A percentile compares a stretch with the other conserved stretches of the same genome.
Evolutionary conservation across 805 yeast genomes (phyloP).

Genomic region (Candida pseudofarinosa): DNA sequence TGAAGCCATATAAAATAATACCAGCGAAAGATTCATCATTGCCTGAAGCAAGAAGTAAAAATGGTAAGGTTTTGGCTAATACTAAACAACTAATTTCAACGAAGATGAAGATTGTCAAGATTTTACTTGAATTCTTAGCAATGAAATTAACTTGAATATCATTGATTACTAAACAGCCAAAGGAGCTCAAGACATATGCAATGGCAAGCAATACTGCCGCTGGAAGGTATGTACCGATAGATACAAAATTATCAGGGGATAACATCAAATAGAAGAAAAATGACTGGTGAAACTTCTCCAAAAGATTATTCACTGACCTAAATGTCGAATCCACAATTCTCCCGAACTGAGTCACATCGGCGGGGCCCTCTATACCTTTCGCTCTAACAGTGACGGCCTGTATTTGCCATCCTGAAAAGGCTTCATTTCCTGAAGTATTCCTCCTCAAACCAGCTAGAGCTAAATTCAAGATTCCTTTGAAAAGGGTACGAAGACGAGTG

Average conservation of each 20-base stretch:
- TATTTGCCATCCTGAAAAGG: slow-evolving; percentile 93
- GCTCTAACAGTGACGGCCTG: slow-evolving; percentile 85
- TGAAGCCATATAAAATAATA: slow-evolving; percentile 14
- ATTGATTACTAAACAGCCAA: slow-evolving; percentile 50
- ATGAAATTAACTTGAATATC: slow-evolving; percentile 23
- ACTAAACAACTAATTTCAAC: slow-evolving; percentile 22
- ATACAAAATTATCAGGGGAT: slow-evolving; percentile 76
- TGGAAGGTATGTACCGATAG: slow-evolving; percentile 91
- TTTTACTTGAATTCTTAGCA: slow-evolving; percentile 17
- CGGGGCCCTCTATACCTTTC: slow-evolving; percentile 47
- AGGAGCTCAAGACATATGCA: slow-evolving; percentile 64
- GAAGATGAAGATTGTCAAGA: slow-evolving; percentile 24
- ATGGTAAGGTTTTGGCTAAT: slow-evolving; percentile 25
- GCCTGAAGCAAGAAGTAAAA: slow-evolving; percentile 12
- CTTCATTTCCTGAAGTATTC: slow-evolving; percentile 70
- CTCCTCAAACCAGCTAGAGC: slow-evolving; percentile 63
- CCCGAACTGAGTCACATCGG: slow-evolving; percentile 88
- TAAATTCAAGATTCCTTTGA: slow-evolving; percentile 63
- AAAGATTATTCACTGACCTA: slow-evolving; percentile 83
- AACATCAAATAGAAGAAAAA: slow-evolving; percentile 87
- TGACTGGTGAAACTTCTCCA: slow-evolving; percentile 96
- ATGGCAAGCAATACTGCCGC: slow-evolving; percentile 71
- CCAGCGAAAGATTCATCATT: slow-evolving; percentile 10
- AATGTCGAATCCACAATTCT: slow-evolving; percentile 83
- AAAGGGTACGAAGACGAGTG: slow-evolving; percentile 54